Evolutionary conservation across 192 early-diverging fungal species (phyloP), one percentile per base, ranked within the genome.

Genomic region (Coemansia sp.): DNA sequence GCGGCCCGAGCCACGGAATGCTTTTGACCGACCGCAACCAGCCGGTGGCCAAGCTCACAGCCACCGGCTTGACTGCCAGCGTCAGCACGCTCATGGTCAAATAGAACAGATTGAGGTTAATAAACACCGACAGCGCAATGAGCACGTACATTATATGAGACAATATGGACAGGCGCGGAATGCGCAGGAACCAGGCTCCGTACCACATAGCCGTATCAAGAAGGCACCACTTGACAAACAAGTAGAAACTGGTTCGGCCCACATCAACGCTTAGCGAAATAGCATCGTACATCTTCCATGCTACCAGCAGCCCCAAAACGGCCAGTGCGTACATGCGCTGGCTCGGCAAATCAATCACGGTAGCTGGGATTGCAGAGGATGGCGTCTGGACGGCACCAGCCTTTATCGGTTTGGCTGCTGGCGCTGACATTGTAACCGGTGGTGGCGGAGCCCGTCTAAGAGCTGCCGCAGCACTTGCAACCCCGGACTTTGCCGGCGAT

Each of bases 141-240:
- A 81, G 50, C 32, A 56, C 43, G 7, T 66, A 67, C 58, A 72
- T 51, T 4, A 38, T 27, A 25, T 27, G 25, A 14, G 49, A 45
- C 32, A 62, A 43, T 8, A 81, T 39, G 6, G 49, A 19, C 24
- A 81, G 43, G 37, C 50, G 50, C 0, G 78, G 78, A 17, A 81
- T 75, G 38, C 59, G 68, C 47, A 75, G 47, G 2, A 49, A 59
- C 72, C 69, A 81, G 41, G 55, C 72, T 0, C 43, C 21, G 51
- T 71, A 81, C 69, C 72, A 66, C 19, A 72, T 21, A 3, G 53
- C 60, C 22, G 55, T 38, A 22, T 81, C 78, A 11, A 81, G 25
- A 17, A 68, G n/a, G 41, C 58, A 66, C 78, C 78, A 81, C 59
- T 81, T 74, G 22, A 62, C 22, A 61, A 81, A 72, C 62, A 81